Percentiles rank a stretch among this genome's conserved stretches.
phyloP scores from a whole-genome alignment of 352 stramenopile species.

The Pythium coloratum region DNA sequence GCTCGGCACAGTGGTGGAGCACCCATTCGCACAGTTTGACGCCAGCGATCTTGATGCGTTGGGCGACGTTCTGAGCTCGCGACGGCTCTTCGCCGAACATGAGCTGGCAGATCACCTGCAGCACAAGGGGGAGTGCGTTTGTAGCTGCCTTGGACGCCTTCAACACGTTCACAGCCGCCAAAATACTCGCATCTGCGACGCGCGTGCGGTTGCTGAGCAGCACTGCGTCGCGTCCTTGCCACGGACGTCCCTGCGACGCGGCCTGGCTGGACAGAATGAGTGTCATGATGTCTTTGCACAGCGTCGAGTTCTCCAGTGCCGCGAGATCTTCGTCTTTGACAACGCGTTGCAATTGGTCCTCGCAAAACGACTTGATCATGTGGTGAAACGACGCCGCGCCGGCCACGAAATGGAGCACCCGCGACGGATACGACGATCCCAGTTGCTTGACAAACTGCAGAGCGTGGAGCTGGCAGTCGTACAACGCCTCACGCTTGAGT shows the following conservation, averaged over 20 bases:
- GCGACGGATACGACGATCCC: slow-evolving; percentile 4
- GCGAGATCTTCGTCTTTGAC: slow-evolving; percentile 53
- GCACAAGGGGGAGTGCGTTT: slow-evolving; percentile 58
- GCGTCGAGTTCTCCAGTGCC: slow-evolving; percentile 41
- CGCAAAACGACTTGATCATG: slow-evolving; percentile 61
- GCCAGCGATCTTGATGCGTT: slow-evolving; percentile 65
- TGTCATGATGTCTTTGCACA: slow-evolving; percentile 43
- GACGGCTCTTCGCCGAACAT: slow-evolving; percentile 65
- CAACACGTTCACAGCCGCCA: slow-evolving; percentile 53
- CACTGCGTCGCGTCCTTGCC: slow-evolving; percentile 39
- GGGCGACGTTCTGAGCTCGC: slow-evolving; percentile 47
- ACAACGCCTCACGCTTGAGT: slow-evolving; percentile 48
- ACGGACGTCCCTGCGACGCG: slow-evolving; percentile 36
- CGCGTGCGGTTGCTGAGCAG: slow-evolving; percentile 51
- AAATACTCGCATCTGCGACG: slow-evolving; percentile 55
- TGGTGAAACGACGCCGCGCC: slow-evolving; percentile 67
- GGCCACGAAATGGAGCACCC: slow-evolving; percentile 46
- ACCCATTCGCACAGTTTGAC: slow-evolving; percentile 60
- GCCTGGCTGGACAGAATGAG: slow-evolving; percentile 68
- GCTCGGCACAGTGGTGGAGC: slow-evolving; percentile 47
- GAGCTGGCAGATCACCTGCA: slow-evolving; percentile 75
- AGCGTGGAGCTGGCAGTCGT: slow-evolving; percentile 54
- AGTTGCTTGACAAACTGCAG: slow-evolving; percentile 60
- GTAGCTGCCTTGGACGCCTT: slow-evolving; percentile 49
- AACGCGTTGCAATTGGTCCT: slow-evolving; percentile 63